Evolutionary conservation across 306 rosid genomes (phyloP).

Genomic region (Quercus ilex): DNA sequence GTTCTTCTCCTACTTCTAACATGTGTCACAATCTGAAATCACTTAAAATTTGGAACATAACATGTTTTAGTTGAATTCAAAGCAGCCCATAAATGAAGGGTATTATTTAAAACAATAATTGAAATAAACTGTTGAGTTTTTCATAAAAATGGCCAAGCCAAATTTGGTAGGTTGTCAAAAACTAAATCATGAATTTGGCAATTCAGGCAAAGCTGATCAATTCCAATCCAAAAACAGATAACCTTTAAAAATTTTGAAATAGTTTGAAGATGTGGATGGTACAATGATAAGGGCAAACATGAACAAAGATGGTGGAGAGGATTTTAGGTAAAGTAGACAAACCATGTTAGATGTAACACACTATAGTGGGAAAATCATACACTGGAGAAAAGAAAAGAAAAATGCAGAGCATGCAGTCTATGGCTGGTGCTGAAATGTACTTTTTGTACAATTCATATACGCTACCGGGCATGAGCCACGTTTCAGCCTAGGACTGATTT

Average conservation of each 20-base stretch:
- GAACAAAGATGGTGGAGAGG: not conserved
- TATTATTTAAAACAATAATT: no score
- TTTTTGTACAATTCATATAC: conserved; percentile 15
- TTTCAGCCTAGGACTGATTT: conserved; percentile 18
- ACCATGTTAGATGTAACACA: not conserved
- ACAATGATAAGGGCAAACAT: not conserved
- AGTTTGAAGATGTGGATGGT: not conserved
- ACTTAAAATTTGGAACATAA: not conserved
- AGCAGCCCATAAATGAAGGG: not conserved
- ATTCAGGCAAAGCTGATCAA: not conserved
- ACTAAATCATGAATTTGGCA: not conserved
- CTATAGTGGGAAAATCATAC: conserved; percentile 10
- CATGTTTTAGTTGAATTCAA: not conserved
- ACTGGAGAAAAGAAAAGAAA: not conserved
- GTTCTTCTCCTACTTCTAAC: no score
- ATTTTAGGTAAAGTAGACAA: not conserved
- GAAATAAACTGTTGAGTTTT: no score
- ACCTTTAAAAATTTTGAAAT: no score
- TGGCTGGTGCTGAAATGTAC: conserved; percentile 28
- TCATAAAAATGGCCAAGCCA: no score
- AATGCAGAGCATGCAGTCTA: not conserved
- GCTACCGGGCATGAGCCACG: conserved; percentile 25
- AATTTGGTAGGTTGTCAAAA: no score
- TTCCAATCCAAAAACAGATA: not conserved
- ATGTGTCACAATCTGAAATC: not conserved